Evolutionary conservation across 805 yeast species (phyloP), one percentile per base, ranked within the genome.

Genomic region (Starmerella khaoyaiensis): DNA sequence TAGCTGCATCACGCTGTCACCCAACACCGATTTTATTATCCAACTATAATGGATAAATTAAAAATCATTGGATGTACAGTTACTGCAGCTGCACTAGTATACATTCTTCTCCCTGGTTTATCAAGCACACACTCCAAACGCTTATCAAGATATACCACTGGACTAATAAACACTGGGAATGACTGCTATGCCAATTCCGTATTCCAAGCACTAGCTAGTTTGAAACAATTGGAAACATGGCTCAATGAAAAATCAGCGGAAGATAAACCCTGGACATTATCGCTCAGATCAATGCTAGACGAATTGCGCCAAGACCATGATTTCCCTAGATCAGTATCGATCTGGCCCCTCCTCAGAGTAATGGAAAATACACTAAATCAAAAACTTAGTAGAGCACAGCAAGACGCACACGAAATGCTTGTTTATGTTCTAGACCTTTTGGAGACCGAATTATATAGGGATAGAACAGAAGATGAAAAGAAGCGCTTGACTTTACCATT

Each of bases 181-280:
- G 95, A 84, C 55, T 87, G 98, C 57, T 87, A 82, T 61, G 94
- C 94, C 43, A 87, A 90, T 53, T 72, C 93, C 6, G 75, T 86
- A 1, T 52, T 90, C 15, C 98, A 87, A 56, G 90, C 58, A 5
- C 46, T 52, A 37, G 57, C 62, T 1, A 44, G 56, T 1, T 35
- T 55, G 19, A 45, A 51, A 3, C 31, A 21, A 3, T 41, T 58
- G 17, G 43, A 28, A 21, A 36, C 35, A 20, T 57, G 52, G 38
- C 45, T 58, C 16, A 39, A 28, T 8, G 44, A 37, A 14, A 14
- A 16, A 15, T 6, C 25, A 7, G 12, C 5, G 21, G n/a, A 26
- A 19, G 24, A 36, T 15, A 42, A 21, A 3, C 36, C 44, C 14
- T 42, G 56, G 36, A 38, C 56, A 3, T 33, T 23, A 7, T 51